Evolutionary conservation across 352 stramenopile species (phyloP).

Genomic region (Globisporangium nagaii): DNA sequence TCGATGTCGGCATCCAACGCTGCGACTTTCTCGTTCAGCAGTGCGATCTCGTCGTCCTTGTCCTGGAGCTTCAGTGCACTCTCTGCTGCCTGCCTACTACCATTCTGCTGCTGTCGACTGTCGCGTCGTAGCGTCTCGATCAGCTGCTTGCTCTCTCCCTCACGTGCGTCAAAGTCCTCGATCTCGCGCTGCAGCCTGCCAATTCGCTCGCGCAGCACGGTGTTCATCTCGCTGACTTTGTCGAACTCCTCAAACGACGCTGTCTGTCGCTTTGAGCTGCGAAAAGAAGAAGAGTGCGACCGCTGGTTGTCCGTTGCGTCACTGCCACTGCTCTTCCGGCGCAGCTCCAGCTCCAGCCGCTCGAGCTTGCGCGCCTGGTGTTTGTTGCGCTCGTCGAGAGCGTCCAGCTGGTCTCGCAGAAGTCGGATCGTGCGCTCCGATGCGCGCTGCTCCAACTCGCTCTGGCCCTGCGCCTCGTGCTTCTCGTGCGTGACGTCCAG

Average conservation of each 20-base stretch:
- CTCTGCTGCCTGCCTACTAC: not conserved
- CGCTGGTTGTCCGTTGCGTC: not conserved
- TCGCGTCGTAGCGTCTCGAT: not conserved
- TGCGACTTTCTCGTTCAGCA: not conserved
- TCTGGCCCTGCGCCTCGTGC: slow-evolving; percentile 32
- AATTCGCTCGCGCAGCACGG: not conserved
- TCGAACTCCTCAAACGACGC: slow-evolving; percentile 2
- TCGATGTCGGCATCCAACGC: not conserved
- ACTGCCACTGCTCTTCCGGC: not conserved
- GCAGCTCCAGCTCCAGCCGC: slow-evolving; percentile 11
- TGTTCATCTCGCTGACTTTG: not conserved
- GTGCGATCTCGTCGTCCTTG: not conserved
- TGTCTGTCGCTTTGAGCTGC: too few relatives aligned
- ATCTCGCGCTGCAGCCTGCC: slow-evolving; percentile 3
- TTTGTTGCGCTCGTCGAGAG: slow-evolving; percentile 18
- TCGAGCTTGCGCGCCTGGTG: slow-evolving; percentile 8
- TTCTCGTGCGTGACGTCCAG: slow-evolving; percentile 50
- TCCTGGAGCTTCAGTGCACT: not conserved
- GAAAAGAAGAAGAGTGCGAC: not conserved
- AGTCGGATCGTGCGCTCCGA: slow-evolving; percentile 20
- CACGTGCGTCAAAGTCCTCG: not conserved
- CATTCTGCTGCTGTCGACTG: not conserved
- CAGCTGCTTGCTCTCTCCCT: not conserved
- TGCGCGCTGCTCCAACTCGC: slow-evolving; percentile 30
- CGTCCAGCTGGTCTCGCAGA: slow-evolving; percentile 29